Conservation (phyloP, 495 filamentous ascomycete species). For the Penicillium goetzii region DNA sequence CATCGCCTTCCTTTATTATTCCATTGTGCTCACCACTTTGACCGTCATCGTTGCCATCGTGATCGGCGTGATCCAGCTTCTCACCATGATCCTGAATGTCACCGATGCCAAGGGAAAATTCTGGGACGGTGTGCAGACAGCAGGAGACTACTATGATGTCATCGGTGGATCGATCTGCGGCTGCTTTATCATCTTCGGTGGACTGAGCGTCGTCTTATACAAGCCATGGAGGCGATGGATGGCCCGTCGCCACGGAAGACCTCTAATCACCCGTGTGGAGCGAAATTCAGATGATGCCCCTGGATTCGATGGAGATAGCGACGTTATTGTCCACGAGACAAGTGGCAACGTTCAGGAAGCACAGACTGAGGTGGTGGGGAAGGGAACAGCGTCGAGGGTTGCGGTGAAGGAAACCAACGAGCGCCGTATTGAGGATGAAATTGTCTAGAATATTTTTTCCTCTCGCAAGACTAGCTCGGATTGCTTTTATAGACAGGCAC, state of each 20-base stretch:
- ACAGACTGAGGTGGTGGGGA: constrained; percentile 18
- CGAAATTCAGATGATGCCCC: constrained; percentile 26
- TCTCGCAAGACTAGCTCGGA: background rate
- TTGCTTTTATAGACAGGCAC: background rate
- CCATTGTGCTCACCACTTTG: constrained; percentile 81
- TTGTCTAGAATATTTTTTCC: constrained; percentile 10
- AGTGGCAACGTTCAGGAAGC: background rate
- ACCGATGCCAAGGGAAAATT: constrained; percentile 73
- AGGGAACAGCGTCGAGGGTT: constrained; percentile 23
- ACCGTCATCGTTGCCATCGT: constrained; percentile 86
- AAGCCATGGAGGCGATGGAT: constrained; percentile 73
- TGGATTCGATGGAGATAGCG: background rate
- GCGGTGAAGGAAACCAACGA: constrained; percentile 24
- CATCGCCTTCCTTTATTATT: constrained; percentile 91
- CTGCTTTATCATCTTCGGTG: constrained; percentile 76
- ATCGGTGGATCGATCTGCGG: constrained; percentile 86
- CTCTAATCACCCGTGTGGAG: constrained; percentile 30
- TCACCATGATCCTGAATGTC: constrained; percentile 75
- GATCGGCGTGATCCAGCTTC: constrained; percentile 83
- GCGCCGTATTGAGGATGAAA: constrained; percentile 25
- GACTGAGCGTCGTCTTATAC: constrained; percentile 71
- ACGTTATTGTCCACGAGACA: constrained; percentile 4
- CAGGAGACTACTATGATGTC: constrained; percentile 82
- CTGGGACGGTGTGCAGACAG: constrained; percentile 80
- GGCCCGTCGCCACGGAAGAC: constrained; percentile 46